phyloP scores from a whole-genome alignment of 2,329 filamentous ascomycete genomes.

The Botrytis aclada region DNA sequence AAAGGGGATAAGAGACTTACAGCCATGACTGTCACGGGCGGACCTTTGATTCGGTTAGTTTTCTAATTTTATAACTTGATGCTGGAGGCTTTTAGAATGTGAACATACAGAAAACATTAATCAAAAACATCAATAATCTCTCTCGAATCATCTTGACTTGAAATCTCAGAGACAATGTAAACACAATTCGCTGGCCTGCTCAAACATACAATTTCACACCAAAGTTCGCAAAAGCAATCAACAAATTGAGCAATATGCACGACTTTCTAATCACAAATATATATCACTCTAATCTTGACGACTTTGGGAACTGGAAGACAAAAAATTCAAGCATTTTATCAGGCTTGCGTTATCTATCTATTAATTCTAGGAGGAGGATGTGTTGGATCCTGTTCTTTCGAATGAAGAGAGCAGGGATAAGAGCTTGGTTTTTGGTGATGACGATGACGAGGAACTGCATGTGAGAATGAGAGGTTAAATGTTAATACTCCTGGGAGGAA shows the following conservation, averaged over 20 bases:
- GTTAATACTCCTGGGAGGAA: neutral
- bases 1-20: conserved; percentile 14
- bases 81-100: neutral
- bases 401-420: neutral
- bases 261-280: neutral
- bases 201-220: neutral
- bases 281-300: neutral
- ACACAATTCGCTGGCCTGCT: neutral
- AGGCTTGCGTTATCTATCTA: neutral
- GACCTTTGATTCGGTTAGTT: conserved; percentile 17
- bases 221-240: neutral
- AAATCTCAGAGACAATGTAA: neutral
- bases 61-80: neutral
- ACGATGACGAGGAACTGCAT: neutral
- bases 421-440: conserved; percentile 3
- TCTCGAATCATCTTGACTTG: conserved; percentile 21
- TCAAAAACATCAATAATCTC: conserved; percentile 22
- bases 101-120: conserved; percentile 31
- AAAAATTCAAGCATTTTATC: neutral
- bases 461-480: neutral
- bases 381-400: neutral
- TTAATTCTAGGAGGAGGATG: neutral
- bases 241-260: neutral
- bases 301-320: neutral
- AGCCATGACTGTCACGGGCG: conserved; percentile 31